Evolutionary conservation across 306 rosid genomes (phyloP), one percentile per base, ranked within the genome.

Genomic region (Quercus suber): DNA sequence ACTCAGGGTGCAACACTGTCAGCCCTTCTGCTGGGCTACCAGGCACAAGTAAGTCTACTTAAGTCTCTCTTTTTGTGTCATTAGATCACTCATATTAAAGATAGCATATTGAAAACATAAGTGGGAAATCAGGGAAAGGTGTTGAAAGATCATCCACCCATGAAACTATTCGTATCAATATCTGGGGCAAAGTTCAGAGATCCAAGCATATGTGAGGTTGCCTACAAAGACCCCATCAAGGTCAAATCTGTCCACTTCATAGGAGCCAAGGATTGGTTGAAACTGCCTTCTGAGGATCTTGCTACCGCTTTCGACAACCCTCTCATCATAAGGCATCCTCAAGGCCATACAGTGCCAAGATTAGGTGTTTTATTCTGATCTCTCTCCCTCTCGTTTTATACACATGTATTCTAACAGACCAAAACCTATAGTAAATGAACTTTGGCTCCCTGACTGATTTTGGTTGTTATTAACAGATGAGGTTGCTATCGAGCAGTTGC

Each of bases 321-420:
- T 65, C 85, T 90, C 6, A 84, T 92, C 74, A 84, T 94, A 79
- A 89, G 87, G 87, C 98, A 94, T 73, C 96, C 96, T 13, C 94
- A 92, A 78, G 98, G 96, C 58, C 98, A 94, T 68, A 92, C 94
- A 5, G 97, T 92, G 49, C 98, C 97, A 2, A 86, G 96, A 83
- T 72, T 92, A 87, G 97, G 97, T 94, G 31, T 18, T 60, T 60
- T 11, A 63, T 17, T 49, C 77, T 18, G 71, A 20, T 37, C 30
- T 21, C 45, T 45, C 78, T 33, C 74, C 49, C 18, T 12, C 30
- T 55, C 9, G n/a, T 18, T 23, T 19, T 14, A 23, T 3, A 1
- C 10, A 53, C 37, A 74, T 10, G 18, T 55, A 10, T 20, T 43
- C 35, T 49, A 13, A 49, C 45, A 8, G 45, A 41, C 11, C 8